These are phyloP conservation scores for Aristolochia fimbriata DNA, from an alignment of 164 flowering plant species.

Conservation along the genomic window DNA sequence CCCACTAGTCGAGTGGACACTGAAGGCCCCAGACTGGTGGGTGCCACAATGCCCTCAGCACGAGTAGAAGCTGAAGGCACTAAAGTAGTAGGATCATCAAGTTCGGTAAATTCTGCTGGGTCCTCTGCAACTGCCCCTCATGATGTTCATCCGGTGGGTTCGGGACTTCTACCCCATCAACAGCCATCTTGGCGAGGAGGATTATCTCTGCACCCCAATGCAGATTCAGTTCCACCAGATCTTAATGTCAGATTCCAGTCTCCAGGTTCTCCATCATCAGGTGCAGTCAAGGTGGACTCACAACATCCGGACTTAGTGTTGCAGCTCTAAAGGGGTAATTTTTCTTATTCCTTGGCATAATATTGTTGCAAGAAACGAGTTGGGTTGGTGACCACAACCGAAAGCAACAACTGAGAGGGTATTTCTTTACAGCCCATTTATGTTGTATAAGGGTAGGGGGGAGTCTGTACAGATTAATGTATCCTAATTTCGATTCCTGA, in stretches of 20 bases:
- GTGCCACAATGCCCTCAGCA: constrained; percentile 1
- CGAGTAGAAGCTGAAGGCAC: constrained; percentile 12
- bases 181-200: constrained; percentile 22
- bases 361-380: constrained; percentile 33
- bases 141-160: constrained; percentile 4
- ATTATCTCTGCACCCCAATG: constrained; percentile 18
- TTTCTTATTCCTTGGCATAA: constrained; percentile 5
- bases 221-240: constrained; percentile 40
- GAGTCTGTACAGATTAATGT: constrained; percentile 24
- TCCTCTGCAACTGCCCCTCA: constrained; percentile 9
- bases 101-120: constrained; percentile 10
- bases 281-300: constrained; percentile 25
- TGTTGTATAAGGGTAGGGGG: constrained; percentile 13
- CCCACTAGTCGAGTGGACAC: constrained; percentile 1
- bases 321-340: constrained; percentile 36
- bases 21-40: too few species aligned
- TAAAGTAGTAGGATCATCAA: constrained; percentile 10
- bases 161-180: constrained; percentile 6
- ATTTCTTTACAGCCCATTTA: constrained; percentile 7
- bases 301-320: constrained; percentile 59
- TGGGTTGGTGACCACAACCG: neutral
- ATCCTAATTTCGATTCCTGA: constrained; percentile 8
- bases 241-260: constrained; percentile 45
- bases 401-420: neutral
- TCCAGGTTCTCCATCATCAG: constrained; percentile 38